Conservation (phyloP, 2,329 filamentous ascomycete genomes). For the Penicillium palitans region DNA sequence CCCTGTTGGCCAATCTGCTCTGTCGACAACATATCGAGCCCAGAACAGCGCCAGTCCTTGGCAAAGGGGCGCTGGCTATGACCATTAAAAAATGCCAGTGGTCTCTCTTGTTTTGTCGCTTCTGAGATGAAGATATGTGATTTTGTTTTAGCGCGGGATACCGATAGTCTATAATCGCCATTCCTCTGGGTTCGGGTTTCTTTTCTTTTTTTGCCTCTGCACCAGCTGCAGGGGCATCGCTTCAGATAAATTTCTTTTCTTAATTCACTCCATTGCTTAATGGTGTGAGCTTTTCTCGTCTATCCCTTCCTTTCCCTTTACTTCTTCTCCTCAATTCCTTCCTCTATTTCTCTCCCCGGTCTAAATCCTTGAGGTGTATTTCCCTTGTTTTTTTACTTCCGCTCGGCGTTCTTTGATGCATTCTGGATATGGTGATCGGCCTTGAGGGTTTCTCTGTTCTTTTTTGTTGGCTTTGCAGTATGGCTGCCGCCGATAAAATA, state of each 20-base stretch:
- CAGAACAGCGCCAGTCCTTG: conserved; percentile 62
- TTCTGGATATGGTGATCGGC: conserved; percentile 35
- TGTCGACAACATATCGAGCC: conserved; percentile 39
- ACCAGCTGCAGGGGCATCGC: conserved; percentile 7
- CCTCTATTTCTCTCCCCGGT: not conserved
- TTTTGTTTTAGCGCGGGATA: conserved; percentile 34
- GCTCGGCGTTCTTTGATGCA: conserved; percentile 38
- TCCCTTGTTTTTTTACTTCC: conserved; percentile 17
- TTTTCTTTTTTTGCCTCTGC: conserved; percentile 15
- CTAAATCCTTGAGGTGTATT: conserved; percentile 12
- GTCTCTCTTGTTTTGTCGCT: conserved; percentile 25
- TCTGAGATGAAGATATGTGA: conserved; percentile 43
- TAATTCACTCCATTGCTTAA: conserved; percentile 14
- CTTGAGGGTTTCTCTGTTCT: conserved; percentile 26
- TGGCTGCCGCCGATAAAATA: not conserved
- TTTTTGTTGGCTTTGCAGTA: conserved; percentile 11
- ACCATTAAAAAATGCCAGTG: conserved; percentile 47
- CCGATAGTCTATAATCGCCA: conserved; percentile 27
- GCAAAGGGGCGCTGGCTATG: conserved; percentile 66
- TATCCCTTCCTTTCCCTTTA: conserved; percentile 18
- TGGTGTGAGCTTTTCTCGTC: conserved; percentile 26
- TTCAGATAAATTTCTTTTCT: conserved; percentile 13
- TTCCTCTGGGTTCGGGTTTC: conserved; percentile 25
- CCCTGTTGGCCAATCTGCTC: conserved; percentile 36
- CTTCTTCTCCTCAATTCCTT: conserved; percentile 5